A percentile compares a stretch with the other conserved stretches of the same genome.
These are phyloP conservation scores for Catharanthus roseus DNA, from an alignment of 257 asterid species.

Conservation along the genomic window DNA sequence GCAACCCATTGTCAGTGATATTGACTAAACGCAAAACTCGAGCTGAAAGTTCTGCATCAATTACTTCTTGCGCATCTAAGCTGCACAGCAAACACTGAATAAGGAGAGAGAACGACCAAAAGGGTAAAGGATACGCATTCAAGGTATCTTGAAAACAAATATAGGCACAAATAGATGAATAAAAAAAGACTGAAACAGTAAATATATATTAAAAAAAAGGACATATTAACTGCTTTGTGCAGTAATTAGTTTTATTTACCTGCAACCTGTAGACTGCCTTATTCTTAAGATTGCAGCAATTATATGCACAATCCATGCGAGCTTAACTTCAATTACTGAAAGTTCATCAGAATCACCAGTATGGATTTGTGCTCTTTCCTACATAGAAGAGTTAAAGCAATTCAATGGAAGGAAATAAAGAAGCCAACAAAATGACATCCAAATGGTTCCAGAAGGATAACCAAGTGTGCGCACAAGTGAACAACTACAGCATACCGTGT, in stretches of 20 bases:
- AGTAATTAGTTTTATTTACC: slow-evolving; percentile 29
- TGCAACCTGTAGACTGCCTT: slow-evolving; percentile 79
- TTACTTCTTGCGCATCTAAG: slow-evolving; percentile 80
- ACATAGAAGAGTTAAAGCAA: slow-evolving; percentile 10
- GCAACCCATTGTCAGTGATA: slow-evolving; percentile 80
- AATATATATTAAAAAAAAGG: not conserved
- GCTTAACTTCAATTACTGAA: slow-evolving; percentile 76
- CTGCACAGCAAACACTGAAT: slow-evolving; percentile 35
- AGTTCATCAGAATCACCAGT: slow-evolving; percentile 62
- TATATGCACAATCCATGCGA: slow-evolving; percentile 95
- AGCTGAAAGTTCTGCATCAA: slow-evolving; percentile 95
- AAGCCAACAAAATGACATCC: not conserved
- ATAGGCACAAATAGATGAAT: not conserved
- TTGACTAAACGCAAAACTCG: slow-evolving; percentile 83
- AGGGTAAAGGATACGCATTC: not conserved
- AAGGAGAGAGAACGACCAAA: not conserved
- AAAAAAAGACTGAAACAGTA: not conserved
- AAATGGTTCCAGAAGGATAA: not conserved
- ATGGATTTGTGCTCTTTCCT: slow-evolving; percentile 85
- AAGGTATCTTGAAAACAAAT: slow-evolving; percentile 3
- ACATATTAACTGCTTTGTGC: not conserved
- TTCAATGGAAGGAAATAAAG: slow-evolving; percentile 1
- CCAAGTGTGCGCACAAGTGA: slow-evolving; percentile 8
- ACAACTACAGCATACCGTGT: slow-evolving; percentile 53
- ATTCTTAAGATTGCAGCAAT: slow-evolving; percentile 76